Base-by-base conservation (phyloP, 306 rosid genomes). In the Inga leiocalycina region DNA sequence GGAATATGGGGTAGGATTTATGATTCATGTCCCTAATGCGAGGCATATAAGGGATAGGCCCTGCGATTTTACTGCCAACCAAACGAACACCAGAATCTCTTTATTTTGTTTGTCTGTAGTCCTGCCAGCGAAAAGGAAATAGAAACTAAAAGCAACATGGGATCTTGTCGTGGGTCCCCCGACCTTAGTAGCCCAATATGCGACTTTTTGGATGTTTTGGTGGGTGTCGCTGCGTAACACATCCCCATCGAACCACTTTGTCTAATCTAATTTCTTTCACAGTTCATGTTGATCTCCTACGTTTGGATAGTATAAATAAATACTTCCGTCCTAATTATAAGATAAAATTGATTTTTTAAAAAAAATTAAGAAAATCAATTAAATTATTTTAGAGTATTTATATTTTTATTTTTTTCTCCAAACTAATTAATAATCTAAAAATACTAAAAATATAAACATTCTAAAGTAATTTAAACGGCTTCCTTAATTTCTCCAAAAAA, bases 151-250 rank as follows among this genome's bases (percentile, higher is more conserved):
- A 45, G 56, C 81, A 35, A 20, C 72, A 14, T 80, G 81, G 81
- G 70, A 84, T 84, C 84, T 79, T 44, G 3, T 74, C 27, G 67
- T 84, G 87, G 81, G 81, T 27, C 27, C 49, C 87, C 43, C 14
- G 3, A 45, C 61, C 20, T 57, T 46, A 45, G 35, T 67, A 66
- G 77, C 70, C 83, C 79, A 54, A 66, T 67, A 44, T 10, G 76
- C 48, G 6, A 69, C 65, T 74, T 83, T 52, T 34, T 15, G 80
- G 48, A 52, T 49, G 59, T 68, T 51, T 27, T 17, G 59, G 17
- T 77, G 48, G 49, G 71, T 19, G 46, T 22, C 12, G 41, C 45
- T 16, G 44, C 20, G 72, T 16, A 34, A 32, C n/a, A 15, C 20
- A 44, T 13, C 41, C 44, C 10, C 15, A 34, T 34, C 64, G 27